These are phyloP conservation scores for Hygrophila difformis DNA, from an alignment of 257 asterid species.

Conservation along the genomic window DNA sequence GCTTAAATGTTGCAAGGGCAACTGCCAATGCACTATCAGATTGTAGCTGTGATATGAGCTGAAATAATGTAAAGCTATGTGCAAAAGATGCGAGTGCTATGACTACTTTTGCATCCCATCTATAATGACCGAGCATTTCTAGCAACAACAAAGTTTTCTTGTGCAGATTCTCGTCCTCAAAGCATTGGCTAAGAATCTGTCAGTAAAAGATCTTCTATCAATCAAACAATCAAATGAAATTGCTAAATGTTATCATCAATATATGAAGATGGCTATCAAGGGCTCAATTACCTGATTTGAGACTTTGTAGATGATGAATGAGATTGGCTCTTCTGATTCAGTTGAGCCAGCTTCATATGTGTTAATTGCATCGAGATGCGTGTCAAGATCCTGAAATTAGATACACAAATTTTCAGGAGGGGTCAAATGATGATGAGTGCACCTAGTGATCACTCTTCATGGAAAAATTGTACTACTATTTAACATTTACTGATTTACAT, in stretches of 20 bases:
- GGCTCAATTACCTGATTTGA: conserved; percentile 39
- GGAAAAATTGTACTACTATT: not conserved
- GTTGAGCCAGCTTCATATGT: conserved; percentile 19
- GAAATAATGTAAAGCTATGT: conserved; percentile 33
- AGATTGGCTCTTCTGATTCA: conserved; percentile 33
- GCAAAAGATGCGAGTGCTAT: conserved; percentile 49
- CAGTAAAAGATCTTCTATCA: conserved; percentile 12
- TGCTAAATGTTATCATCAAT: not conserved
- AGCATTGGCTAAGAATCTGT: conserved; percentile 36
- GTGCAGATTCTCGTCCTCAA: conserved; percentile 33
- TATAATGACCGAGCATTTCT: conserved; percentile 39
- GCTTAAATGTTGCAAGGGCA: conserved; percentile 31
- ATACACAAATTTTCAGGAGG: conserved; percentile 7
- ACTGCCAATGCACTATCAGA: conserved; percentile 35
- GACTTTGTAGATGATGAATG: conserved; percentile 35
- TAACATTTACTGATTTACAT: not conserved
- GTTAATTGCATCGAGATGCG: conserved; percentile 12
- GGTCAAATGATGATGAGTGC: not conserved
- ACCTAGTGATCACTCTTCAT: not conserved
- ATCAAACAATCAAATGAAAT: not conserved
- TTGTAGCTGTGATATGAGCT: conserved; percentile 39
- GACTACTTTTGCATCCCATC: conserved; percentile 61
- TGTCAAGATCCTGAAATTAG: conserved; percentile 35
- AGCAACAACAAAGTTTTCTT: conserved; percentile 37
- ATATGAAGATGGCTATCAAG: not conserved